Evolutionary conservation across 257 asterid species (phyloP).

Genomic region (Datura wrightii): DNA sequence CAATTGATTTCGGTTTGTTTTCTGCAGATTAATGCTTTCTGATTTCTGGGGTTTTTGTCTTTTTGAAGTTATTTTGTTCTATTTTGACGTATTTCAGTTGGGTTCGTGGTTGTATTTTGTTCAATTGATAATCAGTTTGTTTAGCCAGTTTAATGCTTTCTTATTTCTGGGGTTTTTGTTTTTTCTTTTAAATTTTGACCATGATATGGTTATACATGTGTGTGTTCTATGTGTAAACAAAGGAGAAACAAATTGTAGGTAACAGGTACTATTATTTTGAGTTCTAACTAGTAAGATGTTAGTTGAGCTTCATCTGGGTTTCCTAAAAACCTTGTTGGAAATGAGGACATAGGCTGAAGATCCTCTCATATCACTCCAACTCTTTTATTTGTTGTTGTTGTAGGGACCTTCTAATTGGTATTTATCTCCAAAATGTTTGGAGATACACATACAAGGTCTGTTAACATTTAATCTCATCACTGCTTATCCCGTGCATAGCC

Average conservation of each 20-base stretch:
- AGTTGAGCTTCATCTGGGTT: conserved; percentile 19
- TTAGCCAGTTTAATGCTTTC: neutral
- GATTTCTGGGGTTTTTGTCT: neutral
- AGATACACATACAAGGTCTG: neutral
- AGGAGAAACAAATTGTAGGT: neutral
- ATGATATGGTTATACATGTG: neutral
- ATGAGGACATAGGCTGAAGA: conserved; percentile 19
- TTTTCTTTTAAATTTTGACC: neutral
- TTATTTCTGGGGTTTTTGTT: neutral
- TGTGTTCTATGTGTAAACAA: conserved; percentile 4
- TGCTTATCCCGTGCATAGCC: neutral
- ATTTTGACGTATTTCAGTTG: neutral
- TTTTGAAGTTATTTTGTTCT: neutral
- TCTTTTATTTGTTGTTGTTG: neutral
- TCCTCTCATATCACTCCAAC: neutral
- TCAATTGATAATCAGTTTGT: neutral
- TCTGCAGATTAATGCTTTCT: neutral
- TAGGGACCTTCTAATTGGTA: neutral
- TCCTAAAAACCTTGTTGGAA: neutral
- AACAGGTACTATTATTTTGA: neutral
- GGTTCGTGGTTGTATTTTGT: neutral
- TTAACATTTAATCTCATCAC: neutral
- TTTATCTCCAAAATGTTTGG: too few relatives aligned
- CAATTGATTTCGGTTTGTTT: neutral
- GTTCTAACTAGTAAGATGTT: neutral